Evolutionary conservation across 2,329 filamentous ascomycete genomes (phyloP).

Genomic region (Penicillium palitans): DNA sequence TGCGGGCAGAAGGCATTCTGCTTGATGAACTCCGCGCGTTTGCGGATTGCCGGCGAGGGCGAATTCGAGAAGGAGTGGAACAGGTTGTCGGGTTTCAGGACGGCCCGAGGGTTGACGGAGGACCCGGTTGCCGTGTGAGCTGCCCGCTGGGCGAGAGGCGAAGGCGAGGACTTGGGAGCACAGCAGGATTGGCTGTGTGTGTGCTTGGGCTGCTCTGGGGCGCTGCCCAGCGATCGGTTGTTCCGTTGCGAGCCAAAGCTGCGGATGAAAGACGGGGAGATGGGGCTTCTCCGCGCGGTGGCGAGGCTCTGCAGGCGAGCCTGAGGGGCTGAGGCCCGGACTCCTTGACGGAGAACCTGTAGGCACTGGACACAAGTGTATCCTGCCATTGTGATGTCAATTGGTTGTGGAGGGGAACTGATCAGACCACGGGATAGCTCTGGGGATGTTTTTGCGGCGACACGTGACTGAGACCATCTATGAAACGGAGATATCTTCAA

Average conservation of each 20-base stretch:
- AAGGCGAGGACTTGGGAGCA: conserved; percentile 14
- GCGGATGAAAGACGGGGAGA: conserved; percentile 27
- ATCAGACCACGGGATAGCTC: conserved; percentile 9
- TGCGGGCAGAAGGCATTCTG: conserved; percentile 94
- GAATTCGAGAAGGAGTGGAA: conserved; percentile 92
- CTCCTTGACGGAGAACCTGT: conserved; percentile 37
- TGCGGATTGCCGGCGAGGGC: conserved; percentile 82
- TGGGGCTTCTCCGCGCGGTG: conserved; percentile 28
- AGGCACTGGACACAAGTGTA: conserved; percentile 45
- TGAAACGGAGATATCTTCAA: background rate
- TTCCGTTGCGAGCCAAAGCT: conserved; percentile 32
- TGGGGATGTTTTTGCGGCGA: conserved; percentile 10
- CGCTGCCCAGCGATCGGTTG: conserved; percentile 20
- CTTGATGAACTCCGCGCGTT: conserved; percentile 84
- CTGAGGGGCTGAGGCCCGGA: conserved; percentile 24
- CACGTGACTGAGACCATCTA: conserved; percentile 20
- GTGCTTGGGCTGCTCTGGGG: conserved; percentile 23
- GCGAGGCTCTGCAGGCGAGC: conserved; percentile 27
- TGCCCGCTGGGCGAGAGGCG: conserved; percentile 29
- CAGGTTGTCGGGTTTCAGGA: conserved; percentile 73
- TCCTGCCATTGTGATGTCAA: conserved; percentile 38
- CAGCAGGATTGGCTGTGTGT: conserved; percentile 5
- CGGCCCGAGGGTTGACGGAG: conserved; percentile 33
- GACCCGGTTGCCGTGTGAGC: conserved; percentile 27
- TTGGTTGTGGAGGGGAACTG: conserved; percentile 11